phyloP scores from a whole-genome alignment of 805 yeast species.

The Yarrowia sp. region DNA sequence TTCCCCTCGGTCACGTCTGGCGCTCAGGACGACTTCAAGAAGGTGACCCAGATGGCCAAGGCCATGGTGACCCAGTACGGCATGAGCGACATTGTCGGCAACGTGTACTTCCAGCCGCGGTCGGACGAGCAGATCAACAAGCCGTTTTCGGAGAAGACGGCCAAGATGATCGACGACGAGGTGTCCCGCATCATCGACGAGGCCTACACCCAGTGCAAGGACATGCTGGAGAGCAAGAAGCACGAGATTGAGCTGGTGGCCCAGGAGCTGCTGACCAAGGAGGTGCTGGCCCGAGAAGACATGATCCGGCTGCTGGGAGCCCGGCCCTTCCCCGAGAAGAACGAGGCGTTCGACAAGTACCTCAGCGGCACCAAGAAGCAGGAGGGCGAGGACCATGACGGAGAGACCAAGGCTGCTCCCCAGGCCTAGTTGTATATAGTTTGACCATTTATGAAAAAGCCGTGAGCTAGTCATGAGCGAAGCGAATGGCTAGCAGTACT shows the following conservation, averaged over 20 bases:
- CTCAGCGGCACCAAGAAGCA: constrained; percentile 48
- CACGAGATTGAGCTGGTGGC: constrained; percentile 75
- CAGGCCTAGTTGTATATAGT: constrained; percentile 13
- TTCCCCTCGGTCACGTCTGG: constrained; percentile 89
- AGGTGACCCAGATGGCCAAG: constrained; percentile 86
- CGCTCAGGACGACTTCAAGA: constrained; percentile 90
- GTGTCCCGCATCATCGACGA: constrained; percentile 70
- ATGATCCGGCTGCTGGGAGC: constrained; percentile 78
- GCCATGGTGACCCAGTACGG: constrained; percentile 89
- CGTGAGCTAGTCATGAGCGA: too few relatives aligned
- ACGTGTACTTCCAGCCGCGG: constrained; percentile 56
- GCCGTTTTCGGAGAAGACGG: constrained; percentile 77
- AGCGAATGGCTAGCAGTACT: too few relatives aligned
- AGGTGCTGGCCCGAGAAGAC: constrained; percentile 81
- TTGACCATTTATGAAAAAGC: too few relatives aligned
- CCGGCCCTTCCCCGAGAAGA: constrained; percentile 77
- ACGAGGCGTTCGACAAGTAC: constrained; percentile 90
- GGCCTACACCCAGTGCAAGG: constrained; percentile 66
- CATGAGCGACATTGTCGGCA: constrained; percentile 84
- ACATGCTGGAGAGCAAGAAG: constrained; percentile 63
- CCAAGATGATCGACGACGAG: constrained; percentile 69
- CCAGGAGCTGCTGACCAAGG: constrained; percentile 71
- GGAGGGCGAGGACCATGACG: constrained; percentile 22
- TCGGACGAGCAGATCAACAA: constrained; percentile 62
- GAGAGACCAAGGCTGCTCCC: constrained; percentile 8